phyloP scores from a whole-genome alignment of 805 yeast species.

The Pichia thaimueangensis region DNA sequence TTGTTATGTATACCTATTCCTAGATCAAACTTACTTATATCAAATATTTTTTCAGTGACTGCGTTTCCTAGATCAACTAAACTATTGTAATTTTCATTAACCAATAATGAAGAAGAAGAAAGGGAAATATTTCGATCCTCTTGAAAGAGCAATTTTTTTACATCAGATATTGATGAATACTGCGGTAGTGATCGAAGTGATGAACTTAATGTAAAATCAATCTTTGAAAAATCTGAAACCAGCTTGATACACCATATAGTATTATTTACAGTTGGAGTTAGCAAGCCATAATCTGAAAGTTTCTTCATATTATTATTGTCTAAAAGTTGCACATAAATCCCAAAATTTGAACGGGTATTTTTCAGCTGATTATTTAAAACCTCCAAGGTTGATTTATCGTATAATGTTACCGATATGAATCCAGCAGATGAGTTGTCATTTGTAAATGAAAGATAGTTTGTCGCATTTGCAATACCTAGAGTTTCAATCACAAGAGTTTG shows the following conservation, averaged over 20 bases:
- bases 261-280: background rate
- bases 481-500: background rate
- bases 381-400: background rate
- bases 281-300: background rate
- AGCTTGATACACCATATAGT: background rate
- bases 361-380: background rate
- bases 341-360: background rate
- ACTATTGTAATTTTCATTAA: background rate
- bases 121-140: background rate
- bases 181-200: too few species aligned
- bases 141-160: too few species aligned
- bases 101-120: background rate
- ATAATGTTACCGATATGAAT: background rate
- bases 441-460: too few species aligned
- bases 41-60: background rate
- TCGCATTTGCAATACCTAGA: background rate
- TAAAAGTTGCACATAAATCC: slow-evolving; percentile 10
- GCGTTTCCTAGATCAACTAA: background rate
- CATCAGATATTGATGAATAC: background rate
- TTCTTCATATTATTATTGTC: background rate
- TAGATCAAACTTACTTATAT: background rate
- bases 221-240: too few species aligned
- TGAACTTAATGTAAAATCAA: too few species aligned
- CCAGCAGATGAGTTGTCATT: background rate
- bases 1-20: background rate